Evolutionary conservation across 495 filamentous ascomycete genomes (phyloP).

Genomic region (Talaromyces liani): DNA sequence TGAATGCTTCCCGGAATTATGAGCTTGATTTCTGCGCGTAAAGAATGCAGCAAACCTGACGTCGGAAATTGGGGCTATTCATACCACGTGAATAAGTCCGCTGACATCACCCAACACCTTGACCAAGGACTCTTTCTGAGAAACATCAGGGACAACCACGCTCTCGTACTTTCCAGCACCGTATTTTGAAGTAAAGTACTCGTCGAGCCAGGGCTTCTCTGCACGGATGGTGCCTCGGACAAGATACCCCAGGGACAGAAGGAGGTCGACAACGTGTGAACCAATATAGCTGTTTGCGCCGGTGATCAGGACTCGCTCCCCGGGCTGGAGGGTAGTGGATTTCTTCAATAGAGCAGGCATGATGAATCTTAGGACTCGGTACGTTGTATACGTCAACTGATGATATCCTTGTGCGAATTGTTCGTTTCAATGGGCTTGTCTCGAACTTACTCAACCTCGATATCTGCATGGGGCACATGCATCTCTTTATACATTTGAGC

Average conservation of each 20-base stretch:
- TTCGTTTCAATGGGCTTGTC: background rate
- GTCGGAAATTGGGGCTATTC: background rate
- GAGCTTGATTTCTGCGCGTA: no score
- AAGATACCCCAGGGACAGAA: conserved; percentile 41
- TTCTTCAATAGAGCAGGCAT: background rate
- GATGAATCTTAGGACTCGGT: background rate
- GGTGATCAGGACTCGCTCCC: conserved; percentile 39
- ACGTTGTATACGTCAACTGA: no score
- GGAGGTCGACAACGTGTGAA: conserved; percentile 40
- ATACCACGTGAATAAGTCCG: conserved; percentile 7
- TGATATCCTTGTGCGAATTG: no score
- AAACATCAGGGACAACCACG: conserved; percentile 30
- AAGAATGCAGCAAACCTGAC: no score
- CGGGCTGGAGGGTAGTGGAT: background rate
- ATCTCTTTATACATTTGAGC: no score
- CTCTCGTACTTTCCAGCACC: conserved; percentile 30
- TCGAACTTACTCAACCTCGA: no score
- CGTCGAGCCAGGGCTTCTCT: conserved; percentile 24
- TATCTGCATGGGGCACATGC: no score
- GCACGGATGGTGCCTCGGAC: conserved; percentile 46
- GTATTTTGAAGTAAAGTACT: conserved; percentile 30
- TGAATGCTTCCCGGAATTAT: background rate
- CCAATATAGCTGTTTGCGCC: conserved; percentile 51
- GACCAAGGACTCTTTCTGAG: conserved; percentile 29
- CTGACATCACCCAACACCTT: conserved; percentile 25